A percentile compares a stretch with the other conserved stretches of the same genome.
phyloP scores from a whole-genome alignment of 306 rosid species.

The Lathyrus oleraceus region DNA sequence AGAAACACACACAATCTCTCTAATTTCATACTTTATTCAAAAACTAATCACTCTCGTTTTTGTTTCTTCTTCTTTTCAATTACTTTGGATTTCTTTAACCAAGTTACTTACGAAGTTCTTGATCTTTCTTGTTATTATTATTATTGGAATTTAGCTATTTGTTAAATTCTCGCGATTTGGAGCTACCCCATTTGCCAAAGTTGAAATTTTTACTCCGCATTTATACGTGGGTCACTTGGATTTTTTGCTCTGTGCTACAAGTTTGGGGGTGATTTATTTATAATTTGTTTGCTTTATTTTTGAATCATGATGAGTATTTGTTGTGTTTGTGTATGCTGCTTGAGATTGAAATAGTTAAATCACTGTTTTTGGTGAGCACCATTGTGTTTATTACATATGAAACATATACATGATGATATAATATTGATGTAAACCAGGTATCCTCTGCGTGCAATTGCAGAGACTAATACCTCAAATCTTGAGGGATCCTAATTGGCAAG shows the following conservation, averaged over 20 bases:
- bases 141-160: constrained; percentile 34
- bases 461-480: too few species aligned
- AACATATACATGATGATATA: too few species aligned
- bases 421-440: too few species aligned
- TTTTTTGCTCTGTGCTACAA: constrained; percentile 24
- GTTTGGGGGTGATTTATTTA: constrained; percentile 18
- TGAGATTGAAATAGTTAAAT: constrained; percentile 16
- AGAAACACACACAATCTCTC: neutral
- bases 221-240: constrained; percentile 31
- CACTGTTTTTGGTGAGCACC: neutral
- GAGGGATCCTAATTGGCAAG: too few species aligned
- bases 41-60: neutral
- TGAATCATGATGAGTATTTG: neutral
- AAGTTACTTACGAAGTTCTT: constrained; percentile 10
- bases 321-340: constrained; percentile 11
- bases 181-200: constrained; percentile 37
- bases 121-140: neutral
- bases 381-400: neutral
- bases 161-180: constrained; percentile 27
- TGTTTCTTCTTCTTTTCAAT: too few species aligned
- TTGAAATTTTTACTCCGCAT: constrained; percentile 28
- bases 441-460: too few species aligned
- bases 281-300: constrained; percentile 11
- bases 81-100: too few species aligned
- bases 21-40: constrained; percentile 34